These are phyloP conservation scores for Boletus sp. DNA, from an alignment of 768 basidiomycete species.

Conservation along the genomic window DNA sequence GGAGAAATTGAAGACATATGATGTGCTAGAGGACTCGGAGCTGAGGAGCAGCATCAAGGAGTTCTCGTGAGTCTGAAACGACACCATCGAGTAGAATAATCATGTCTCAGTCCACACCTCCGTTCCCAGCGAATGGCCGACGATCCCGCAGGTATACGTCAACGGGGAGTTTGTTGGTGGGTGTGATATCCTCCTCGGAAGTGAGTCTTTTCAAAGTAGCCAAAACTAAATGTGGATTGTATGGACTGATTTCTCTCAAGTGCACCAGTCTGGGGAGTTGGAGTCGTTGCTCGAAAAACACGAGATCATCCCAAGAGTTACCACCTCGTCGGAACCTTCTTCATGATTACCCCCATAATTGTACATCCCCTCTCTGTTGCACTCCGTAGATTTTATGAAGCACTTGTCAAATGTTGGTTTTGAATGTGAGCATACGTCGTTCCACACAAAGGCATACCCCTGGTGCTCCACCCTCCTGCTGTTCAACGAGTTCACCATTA, in stretches of 20 bases:
- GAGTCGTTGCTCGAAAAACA: constrained; percentile 76
- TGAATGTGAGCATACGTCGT: too few relatives aligned
- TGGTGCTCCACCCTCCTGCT: too few relatives aligned
- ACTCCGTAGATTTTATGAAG: too few relatives aligned
- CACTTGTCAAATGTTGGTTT: too few relatives aligned
- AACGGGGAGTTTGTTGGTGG: constrained; percentile 96
- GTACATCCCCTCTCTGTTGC: too few relatives aligned
- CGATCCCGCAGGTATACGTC: constrained; percentile 93
- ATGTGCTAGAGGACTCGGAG: constrained; percentile 85
- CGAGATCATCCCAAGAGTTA: constrained; percentile 53
- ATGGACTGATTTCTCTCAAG: constrained; percentile 38
- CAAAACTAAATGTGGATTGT: neutral
- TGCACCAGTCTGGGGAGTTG: constrained; percentile 96
- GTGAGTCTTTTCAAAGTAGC: constrained; percentile 46
- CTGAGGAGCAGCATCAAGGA: constrained; percentile 89
- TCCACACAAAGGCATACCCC: too few relatives aligned
- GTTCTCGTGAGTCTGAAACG: constrained; percentile 77
- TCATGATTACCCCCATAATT: too few relatives aligned
- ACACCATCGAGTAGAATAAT: neutral
- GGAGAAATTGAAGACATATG: constrained; percentile 85
- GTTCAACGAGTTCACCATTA: too few relatives aligned
- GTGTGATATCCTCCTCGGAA: constrained; percentile 90
- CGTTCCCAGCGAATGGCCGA: constrained; percentile 86
- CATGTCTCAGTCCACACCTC: neutral
- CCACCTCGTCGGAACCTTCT: too few relatives aligned